These are phyloP conservation scores for Camellia oleifera DNA, from an alignment of 179 eudicot species.

Conservation along the genomic window DNA sequence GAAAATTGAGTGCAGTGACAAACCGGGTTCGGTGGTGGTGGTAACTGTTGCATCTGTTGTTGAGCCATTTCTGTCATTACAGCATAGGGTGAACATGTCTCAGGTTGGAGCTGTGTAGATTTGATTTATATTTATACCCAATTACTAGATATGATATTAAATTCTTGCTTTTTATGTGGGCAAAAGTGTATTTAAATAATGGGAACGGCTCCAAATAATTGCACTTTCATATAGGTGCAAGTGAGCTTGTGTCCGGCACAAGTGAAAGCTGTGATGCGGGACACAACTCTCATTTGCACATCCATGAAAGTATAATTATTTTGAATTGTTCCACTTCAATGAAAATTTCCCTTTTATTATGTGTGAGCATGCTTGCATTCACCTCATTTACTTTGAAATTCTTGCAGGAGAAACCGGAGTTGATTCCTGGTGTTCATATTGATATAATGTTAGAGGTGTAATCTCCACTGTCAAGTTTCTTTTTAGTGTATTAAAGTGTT, in stretches of 20 bases:
- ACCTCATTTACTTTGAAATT: constrained; percentile 10
- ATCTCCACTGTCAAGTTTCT: not conserved
- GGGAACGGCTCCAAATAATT: too few relatives aligned
- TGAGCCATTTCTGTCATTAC: constrained; percentile 69
- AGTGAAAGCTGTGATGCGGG: too few relatives aligned
- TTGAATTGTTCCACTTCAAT: too few relatives aligned
- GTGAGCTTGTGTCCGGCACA: too few relatives aligned
- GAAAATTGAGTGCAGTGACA: constrained; percentile 15
- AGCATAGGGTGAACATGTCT: constrained; percentile 32
- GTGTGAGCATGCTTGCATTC: not conserved
- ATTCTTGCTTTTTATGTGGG: not conserved
- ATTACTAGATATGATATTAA: not conserved
- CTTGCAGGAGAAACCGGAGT: constrained; percentile 55
- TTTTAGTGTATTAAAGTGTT: constrained; percentile 1
- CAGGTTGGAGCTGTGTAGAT: constrained; percentile 38
- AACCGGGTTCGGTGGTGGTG: constrained; percentile 44
- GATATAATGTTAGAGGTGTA: constrained; percentile 86
- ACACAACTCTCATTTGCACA: too few relatives aligned
- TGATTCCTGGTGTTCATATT: constrained; percentile 65
- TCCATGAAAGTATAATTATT: too few relatives aligned
- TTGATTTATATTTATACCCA: not conserved
- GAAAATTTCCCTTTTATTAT: not conserved
- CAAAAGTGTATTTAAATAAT: too few relatives aligned
- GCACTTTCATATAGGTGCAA: too few relatives aligned
- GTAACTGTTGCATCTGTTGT: constrained; percentile 83